Evolutionary conservation across 1,284 basidiomycete species (phyloP).

Genomic region (Phellinidium pouzarii): DNA sequence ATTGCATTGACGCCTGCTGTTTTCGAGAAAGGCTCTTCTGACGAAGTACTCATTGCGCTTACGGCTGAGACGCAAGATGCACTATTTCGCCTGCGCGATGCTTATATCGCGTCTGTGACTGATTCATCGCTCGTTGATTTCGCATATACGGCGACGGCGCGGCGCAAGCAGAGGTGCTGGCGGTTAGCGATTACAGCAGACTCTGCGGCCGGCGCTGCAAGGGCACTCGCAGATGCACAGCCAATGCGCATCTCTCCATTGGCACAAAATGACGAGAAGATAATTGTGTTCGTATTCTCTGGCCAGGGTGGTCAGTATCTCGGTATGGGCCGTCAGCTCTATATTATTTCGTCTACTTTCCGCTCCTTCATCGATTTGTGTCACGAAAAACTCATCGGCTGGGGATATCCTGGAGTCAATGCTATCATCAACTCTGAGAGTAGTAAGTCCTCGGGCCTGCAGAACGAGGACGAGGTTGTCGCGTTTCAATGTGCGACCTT

Average conservation of each 20-base stretch:
- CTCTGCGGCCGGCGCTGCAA: slow-evolving; percentile 37
- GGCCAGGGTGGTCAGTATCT: slow-evolving; percentile 62
- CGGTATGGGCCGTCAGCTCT: slow-evolving; percentile 57
- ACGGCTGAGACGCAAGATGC: slow-evolving; percentile 49
- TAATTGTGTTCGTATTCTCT: slow-evolving; percentile 58
- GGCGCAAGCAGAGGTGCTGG: slow-evolving; percentile 48
- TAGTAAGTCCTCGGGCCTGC: slow-evolving; percentile 21
- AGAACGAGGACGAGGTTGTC: slow-evolving; percentile 32
- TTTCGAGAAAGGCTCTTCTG: not conserved
- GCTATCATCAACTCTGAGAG: slow-evolving; percentile 33
- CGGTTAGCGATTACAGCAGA: slow-evolving; percentile 43
- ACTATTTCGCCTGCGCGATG: slow-evolving; percentile 39
- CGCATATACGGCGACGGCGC: slow-evolving; percentile 58
- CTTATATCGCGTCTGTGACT: slow-evolving; percentile 30
- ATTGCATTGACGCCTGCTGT: not conserved
- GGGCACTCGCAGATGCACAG: slow-evolving; percentile 34
- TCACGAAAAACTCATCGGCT: slow-evolving; percentile 39
- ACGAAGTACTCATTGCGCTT: slow-evolving; percentile 43
- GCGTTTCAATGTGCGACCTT: slow-evolving; percentile 51
- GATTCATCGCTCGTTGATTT: slow-evolving; percentile 38
- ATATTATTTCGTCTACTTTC: slow-evolving; percentile 41
- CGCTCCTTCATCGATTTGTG: slow-evolving; percentile 48
- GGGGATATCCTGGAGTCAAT: slow-evolving; percentile 46
- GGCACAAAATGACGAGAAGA: slow-evolving; percentile 20
- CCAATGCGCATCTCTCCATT: slow-evolving; percentile 26